Conservation (phyloP, 1,284 basidiomycete species). For the Trichosporon sp. region DNA sequence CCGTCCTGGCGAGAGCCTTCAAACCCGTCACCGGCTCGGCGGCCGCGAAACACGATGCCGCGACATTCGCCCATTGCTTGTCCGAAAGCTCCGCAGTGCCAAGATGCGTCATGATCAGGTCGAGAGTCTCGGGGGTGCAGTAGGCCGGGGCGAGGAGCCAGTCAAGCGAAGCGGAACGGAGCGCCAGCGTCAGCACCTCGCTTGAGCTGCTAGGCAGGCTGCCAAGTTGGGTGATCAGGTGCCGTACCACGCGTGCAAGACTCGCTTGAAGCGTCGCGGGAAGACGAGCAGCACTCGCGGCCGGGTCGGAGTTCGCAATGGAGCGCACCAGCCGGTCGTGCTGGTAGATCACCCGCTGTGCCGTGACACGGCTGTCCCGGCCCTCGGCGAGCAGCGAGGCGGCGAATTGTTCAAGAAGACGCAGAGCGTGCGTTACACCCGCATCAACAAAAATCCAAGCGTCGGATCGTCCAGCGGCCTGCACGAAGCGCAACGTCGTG, state of each 20-base stretch:
- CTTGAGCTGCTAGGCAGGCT: not conserved
- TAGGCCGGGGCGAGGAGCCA: conserved; percentile 4
- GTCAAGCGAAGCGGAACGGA: not conserved
- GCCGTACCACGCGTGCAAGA: not conserved
- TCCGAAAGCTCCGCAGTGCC: not conserved
- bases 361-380: not conserved
- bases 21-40: not conserved
- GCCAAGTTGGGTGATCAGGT: not conserved
- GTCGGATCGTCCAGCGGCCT: not conserved
- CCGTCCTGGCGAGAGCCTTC: not conserved
- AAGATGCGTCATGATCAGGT: not conserved
- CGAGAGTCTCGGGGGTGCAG: not conserved
- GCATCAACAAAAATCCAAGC: not conserved
- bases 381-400: not conserved
- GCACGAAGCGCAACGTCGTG: not conserved
- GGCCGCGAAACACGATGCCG: not conserved
- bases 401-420: not conserved
- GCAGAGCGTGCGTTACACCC: not conserved
- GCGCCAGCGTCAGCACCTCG: not conserved
- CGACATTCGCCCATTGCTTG: conserved; percentile 4
- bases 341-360: not conserved
- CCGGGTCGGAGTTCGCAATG: not conserved
- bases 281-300: not conserved
- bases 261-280: not conserved
- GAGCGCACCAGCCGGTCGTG: not conserved